Conservation (phyloP, 2,329 filamentous ascomycete genomes). For the Monosporascus sp. region DNA sequence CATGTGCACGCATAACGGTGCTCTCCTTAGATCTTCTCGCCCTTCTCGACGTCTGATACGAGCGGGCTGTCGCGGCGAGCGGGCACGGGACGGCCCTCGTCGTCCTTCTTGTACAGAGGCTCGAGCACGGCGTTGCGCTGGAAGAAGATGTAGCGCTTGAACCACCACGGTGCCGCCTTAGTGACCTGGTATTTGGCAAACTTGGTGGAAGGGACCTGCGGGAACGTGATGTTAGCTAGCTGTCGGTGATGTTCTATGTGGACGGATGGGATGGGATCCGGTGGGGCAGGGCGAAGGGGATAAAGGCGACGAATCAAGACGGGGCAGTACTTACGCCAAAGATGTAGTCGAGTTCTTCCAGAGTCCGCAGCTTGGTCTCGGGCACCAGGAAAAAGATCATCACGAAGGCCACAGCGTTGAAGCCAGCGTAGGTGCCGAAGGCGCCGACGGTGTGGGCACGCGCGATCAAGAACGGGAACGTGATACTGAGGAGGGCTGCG, state of each 20-base stretch:
- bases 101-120: conserved; percentile 26
- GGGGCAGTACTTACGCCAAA: conserved; percentile 26
- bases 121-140: conserved; percentile 21
- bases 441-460: conserved; percentile 40
- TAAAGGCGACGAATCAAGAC: not conserved
- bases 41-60: not conserved
- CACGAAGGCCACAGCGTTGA: conserved; percentile 39
- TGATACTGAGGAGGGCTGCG: conserved; percentile 58
- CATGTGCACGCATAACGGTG: not conserved
- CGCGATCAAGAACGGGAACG: conserved; percentile 53
- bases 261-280: not conserved
- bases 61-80: not conserved
- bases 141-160: conserved; percentile 30
- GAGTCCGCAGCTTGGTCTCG: conserved; percentile 45
- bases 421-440: conserved; percentile 40
- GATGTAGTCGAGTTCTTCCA: conserved; percentile 46
- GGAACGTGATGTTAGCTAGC: not conserved
- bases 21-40: not conserved
- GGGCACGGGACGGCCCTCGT: conserved; percentile 3
- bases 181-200: conserved; percentile 36
- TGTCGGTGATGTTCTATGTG: not conserved
- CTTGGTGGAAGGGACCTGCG: conserved; percentile 29
- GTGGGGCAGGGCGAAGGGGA: too few species aligned
- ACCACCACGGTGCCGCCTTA: conserved; percentile 33
- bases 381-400: conserved; percentile 46